These are phyloP conservation scores for Xylariaceae sp. DNA, from an alignment of 2,329 filamentous ascomycete genomes.

Conservation along the genomic window DNA sequence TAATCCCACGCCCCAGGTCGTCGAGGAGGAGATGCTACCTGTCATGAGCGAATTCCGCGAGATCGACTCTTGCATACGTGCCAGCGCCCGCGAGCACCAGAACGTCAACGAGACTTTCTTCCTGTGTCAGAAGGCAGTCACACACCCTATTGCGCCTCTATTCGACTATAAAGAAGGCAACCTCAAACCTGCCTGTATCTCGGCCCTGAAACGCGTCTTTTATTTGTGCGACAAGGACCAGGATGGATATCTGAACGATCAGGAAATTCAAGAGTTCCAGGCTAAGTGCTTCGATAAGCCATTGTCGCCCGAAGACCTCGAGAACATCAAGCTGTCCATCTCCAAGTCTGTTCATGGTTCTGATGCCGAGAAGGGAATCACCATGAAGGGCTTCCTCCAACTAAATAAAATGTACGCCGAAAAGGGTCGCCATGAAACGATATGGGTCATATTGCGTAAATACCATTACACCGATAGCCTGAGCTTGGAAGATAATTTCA, in stretches of 20 bases:
- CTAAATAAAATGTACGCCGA: conserved; percentile 96
- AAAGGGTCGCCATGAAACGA: conserved; percentile 95
- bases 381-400: conserved; percentile 77
- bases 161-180: conserved; percentile 92
- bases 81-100: conserved; percentile 84
- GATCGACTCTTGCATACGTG: conserved; percentile 95
- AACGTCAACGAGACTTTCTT: conserved; percentile 98
- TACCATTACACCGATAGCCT: conserved; percentile 96
- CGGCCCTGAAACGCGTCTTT: conserved; percentile 85
- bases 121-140: conserved; percentile 96
- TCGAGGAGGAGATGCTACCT: conserved; percentile 96
- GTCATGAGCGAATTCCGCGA: conserved; percentile 99
- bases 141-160: conserved; percentile 90
- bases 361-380: conserved; percentile 67
- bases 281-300: conserved; percentile 87
- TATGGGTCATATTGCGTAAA: conserved; percentile 93
- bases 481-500: conserved; percentile 83
- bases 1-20: conserved; percentile 74
- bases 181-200: conserved; percentile 83
- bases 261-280: conserved; percentile 89
- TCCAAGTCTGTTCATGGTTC: conserved; percentile 62
- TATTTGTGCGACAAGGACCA: conserved; percentile 96
- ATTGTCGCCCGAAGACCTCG: conserved; percentile 73
- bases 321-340: conserved; percentile 88
- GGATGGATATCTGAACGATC: conserved; percentile 85